Conservation (phyloP, 192 early-diverging fungal species). For the Coemansia sp. region DNA sequence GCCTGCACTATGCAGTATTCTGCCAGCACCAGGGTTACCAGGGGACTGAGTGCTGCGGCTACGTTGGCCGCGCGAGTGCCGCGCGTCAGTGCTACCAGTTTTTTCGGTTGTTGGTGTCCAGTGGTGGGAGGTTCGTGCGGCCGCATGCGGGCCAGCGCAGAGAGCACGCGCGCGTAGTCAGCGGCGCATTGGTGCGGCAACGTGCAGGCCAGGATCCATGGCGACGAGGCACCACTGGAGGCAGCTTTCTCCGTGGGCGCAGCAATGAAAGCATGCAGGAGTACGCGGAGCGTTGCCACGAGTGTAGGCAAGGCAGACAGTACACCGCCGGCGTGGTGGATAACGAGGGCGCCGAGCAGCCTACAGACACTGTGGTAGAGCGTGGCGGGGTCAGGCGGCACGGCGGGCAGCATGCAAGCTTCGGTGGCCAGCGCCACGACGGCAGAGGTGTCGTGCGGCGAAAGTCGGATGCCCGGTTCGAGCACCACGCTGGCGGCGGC, state of each 20-base stretch:
- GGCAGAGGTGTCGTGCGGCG: conserved; percentile 36
- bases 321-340: conserved; percentile 24
- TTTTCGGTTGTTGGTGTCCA: too few species aligned
- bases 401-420: conserved; percentile 10
- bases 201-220: conserved; percentile 42
- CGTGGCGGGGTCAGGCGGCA: neutral
- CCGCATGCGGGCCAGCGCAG: conserved; percentile 25
- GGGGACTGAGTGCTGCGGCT: conserved; percentile 21
- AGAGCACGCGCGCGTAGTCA: conserved; percentile 34
- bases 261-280: conserved; percentile 49
- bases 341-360: conserved; percentile 14
- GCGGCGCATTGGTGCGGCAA: conserved; percentile 32
- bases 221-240: too few species aligned
- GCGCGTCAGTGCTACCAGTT: conserved; percentile 27
- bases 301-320: conserved; percentile 20
- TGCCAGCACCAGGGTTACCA: conserved; percentile 33
- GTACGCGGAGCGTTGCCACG: conserved; percentile 14
- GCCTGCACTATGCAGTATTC: conserved; percentile 51
- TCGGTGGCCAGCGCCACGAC: conserved; percentile 19
- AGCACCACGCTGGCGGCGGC: conserved; percentile 7
- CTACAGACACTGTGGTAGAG: conserved; percentile 25
- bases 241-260: conserved; percentile 7
- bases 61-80: conserved; percentile 41
- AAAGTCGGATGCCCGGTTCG: conserved; percentile 25
- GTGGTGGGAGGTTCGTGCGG: neutral